Base-by-base conservation (phyloP, 2,329 filamentous ascomycete genomes). In the Arthrocladium fulminans region DNA sequence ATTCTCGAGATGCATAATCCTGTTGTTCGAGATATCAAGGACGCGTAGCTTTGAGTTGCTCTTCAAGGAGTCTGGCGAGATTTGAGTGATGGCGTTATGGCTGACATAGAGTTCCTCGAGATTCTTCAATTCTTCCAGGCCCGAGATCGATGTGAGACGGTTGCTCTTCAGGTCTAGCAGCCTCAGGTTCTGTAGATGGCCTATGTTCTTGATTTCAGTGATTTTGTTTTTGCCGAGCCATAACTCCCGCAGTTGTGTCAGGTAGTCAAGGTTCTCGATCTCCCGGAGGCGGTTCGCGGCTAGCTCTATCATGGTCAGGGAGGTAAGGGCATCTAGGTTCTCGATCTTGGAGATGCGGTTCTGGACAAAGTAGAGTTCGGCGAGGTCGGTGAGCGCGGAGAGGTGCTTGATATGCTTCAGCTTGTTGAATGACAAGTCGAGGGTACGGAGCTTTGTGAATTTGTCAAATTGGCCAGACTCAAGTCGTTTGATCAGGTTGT, bases 211-310 rank as follows among this genome's bases (percentile, higher is more conserved):
- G 54, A 97, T 80, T 60, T 88, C 79, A 0, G 84, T 85, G 59
- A 98, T 95, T 64, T 94, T 96, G 72, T 96, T 96, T 75, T 95
- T 97, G 50, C 87, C 92, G 15, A 97, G 71, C 89, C 89, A 97
- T 13, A 96, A 74, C 65, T 95, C 81, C 64, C 94, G 83, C n/a
- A 98, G 70, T 6, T 76, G 76, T n/a, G 74, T 76, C 39, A 97
- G 71, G 1, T 77, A 76, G 34, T 92, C 86, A 25, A 98, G 74
- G 52, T 92, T 92, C 61, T 88, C 77, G 49, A 98, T 88, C 64
- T 90, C 84, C 51, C 88, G 77, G 62, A 98, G 92, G 40, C 87
- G 77, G 67, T 98, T 98, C 15, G 88, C 94, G 2, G 86, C 92
- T 34, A 98, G 72, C 69, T 98, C 92, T 49, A 98, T 70, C 67